Percentiles rank a stretch among this genome's conserved stretches.
These are phyloP conservation scores for Alternaria arborescens DNA, from an alignment of 2,329 filamentous ascomycete species.

Conservation along the genomic window DNA sequence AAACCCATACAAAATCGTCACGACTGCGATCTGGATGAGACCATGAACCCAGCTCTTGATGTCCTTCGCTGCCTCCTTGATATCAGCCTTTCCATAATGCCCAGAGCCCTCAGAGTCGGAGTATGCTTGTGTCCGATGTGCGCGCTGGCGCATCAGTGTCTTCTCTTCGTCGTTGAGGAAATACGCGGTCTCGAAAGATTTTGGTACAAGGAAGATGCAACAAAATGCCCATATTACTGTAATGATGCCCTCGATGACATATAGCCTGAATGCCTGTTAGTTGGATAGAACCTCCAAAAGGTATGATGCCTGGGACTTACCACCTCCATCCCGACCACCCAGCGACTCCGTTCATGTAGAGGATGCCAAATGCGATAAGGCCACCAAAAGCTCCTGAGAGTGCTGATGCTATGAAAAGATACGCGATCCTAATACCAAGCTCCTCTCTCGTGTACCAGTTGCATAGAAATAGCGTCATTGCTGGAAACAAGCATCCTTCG, in stretches of 20 bases:
- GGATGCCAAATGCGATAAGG: conserved; percentile 39
- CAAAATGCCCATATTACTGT: conserved; percentile 40
- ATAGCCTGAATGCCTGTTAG: conserved; percentile 25
- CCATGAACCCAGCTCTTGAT: conserved; percentile 47
- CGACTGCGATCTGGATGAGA: conserved; percentile 51
- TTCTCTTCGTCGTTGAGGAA: conserved; percentile 44
- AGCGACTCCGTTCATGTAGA: conserved; percentile 40
- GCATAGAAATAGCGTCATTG: conserved; percentile 42
- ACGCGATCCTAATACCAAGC: conserved; percentile 39
- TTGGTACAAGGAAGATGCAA: conserved; percentile 44
- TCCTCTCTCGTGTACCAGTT: conserved; percentile 47
- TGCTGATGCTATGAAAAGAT: conserved; percentile 41
- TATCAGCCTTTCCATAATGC: conserved; percentile 40
- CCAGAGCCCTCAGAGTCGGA: conserved; percentile 40
- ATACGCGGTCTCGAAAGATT: conserved; percentile 45
- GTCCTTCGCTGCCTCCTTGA: conserved; percentile 44
- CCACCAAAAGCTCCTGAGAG: conserved; percentile 41
- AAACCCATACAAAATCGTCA: conserved; percentile 52
- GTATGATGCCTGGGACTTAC: conserved; percentile 13
- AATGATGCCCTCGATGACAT: conserved; percentile 44
- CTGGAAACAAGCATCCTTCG: conserved; percentile 45
- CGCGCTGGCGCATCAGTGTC: conserved; percentile 39
- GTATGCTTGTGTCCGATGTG: conserved; percentile 43
- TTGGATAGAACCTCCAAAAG: accelerated
- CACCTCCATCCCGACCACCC: conserved; percentile 41